Evolutionary conservation across 805 yeast genomes (phyloP), one percentile per base, ranked within the genome.

Genomic region (Hanseniaspora opuntiae): DNA sequence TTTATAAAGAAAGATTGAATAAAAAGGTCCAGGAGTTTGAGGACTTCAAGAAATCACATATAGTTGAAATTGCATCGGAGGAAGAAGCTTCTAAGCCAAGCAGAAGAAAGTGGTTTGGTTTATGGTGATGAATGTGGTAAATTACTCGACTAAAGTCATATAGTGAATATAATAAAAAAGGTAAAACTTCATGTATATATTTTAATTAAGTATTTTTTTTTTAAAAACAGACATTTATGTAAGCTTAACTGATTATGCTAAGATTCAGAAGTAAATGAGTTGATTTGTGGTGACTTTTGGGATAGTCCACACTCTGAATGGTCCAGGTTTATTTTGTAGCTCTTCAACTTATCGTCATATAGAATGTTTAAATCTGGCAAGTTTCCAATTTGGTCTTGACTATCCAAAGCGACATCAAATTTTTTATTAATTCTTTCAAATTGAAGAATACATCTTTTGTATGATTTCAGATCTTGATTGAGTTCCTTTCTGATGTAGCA

Each of bases 351-450:
- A 25, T 49, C 47, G 8, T 49, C 42, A 36, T 49, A 49, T 14
- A 49, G 14, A 12, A 49, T 25, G 20, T 14, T 14, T 14, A 49
- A 36, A 28, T 42, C 38, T 19, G 47, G 53, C 10, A 36, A 17
- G 30, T 46, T 37, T 1, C 39, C 41, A 20, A 28, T 4, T 25
- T 9, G n/a, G n/a, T 19, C 32, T 8, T 17, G 14, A 12, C 41
- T 28, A 3, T 44, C 45, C 16, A 36, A 44, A 1, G 14, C 30
- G 17, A 38, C 25, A 25, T 51, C 38, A 30, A 51, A 51, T 25
- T 51, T 51, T 12, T 51, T 51, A 12, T 51, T 51, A 7, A 51
- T 37, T 44, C 45, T 42, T 37, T 51, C 54, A 51, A 51, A 51
- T 32, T 44, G 47, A 4, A 44, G 24, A 16, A 42, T 37, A 19